phyloP scores from a whole-genome alignment of 495 filamentous ascomycete genomes.

The Penicillium diatomitis region DNA sequence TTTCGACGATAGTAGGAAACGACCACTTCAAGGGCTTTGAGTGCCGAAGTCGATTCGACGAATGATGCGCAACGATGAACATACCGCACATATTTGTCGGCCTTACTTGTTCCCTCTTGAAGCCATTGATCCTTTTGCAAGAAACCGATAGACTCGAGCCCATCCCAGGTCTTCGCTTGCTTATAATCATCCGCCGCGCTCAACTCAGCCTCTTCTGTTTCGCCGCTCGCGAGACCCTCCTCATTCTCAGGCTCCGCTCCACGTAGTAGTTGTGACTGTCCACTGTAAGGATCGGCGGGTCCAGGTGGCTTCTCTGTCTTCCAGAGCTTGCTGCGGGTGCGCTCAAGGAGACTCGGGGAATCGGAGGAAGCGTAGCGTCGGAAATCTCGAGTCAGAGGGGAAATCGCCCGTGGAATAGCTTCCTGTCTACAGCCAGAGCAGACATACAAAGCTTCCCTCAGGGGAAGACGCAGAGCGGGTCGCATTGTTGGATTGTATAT shows the following conservation, averaged over 20 bases:
- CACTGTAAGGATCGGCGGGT: constrained; percentile 43
- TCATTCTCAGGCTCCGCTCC: constrained; percentile 1
- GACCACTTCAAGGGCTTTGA: neutral
- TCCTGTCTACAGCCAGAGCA: constrained; percentile 37
- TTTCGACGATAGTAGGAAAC: neutral
- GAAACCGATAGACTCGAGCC: constrained; percentile 10
- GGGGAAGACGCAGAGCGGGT: constrained; percentile 28
- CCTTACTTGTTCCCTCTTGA: neutral
- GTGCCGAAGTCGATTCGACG: neutral
- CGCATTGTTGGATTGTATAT: constrained; percentile 30
- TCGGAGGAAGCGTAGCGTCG: constrained; percentile 33
- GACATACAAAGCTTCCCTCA: constrained; percentile 33
- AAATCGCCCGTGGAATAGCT: constrained; percentile 25
- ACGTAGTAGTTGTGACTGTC: constrained; percentile 19
- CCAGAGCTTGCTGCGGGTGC: constrained; percentile 46
- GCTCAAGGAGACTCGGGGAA: constrained; percentile 35
- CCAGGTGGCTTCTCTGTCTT: constrained; percentile 47
- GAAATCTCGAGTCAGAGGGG: constrained; percentile 32
- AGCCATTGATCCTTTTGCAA: constrained; percentile 9
- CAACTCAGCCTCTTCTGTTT: neutral
- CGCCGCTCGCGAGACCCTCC: neutral
- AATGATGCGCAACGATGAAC: neutral
- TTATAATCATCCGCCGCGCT: constrained; percentile 7
- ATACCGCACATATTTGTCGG: constrained; percentile 14
- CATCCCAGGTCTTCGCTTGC: constrained; percentile 16